Conservation (phyloP, 768 basidiomycete genomes). For the Panaeolus cyanescens region DNA sequence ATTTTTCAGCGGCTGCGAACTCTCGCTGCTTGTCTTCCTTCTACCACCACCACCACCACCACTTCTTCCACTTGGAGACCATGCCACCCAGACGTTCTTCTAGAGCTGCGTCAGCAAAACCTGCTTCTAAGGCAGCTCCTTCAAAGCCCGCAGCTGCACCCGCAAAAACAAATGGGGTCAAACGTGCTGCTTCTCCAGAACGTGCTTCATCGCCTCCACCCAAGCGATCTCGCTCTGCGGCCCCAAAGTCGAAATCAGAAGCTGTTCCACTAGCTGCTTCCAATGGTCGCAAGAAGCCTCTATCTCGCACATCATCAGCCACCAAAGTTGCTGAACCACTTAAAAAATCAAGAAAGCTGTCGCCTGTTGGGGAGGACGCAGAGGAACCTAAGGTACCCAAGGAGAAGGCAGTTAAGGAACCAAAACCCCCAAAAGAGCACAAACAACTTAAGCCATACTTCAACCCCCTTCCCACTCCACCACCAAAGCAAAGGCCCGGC, state of each 20-base stretch:
- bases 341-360: slow-evolving; percentile 20
- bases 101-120: slow-evolving; percentile 49
- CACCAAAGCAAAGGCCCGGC: slow-evolving; percentile 60
- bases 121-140: slow-evolving; percentile 32
- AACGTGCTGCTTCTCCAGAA: slow-evolving; percentile 55
- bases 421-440: slow-evolving; percentile 16
- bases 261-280: slow-evolving; percentile 26
- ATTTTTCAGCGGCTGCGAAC: slow-evolving; percentile 16
- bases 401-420: slow-evolving; percentile 13
- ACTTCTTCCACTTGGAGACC: slow-evolving; percentile 9
- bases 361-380: slow-evolving; percentile 20
- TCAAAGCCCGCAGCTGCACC: slow-evolving; percentile 28
- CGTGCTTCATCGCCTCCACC: slow-evolving; percentile 43
- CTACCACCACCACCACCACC: slow-evolving; percentile 17
- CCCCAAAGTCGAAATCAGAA: slow-evolving; percentile 46
- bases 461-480: slow-evolving; percentile 64
- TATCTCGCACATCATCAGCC: slow-evolving; percentile 17
- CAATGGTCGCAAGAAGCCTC: slow-evolving; percentile 22
- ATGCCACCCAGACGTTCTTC: slow-evolving; percentile 56
- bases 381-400: slow-evolving; percentile 10
- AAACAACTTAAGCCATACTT: slow-evolving; percentile 55
- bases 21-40: slow-evolving; percentile 12
- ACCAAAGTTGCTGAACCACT: slow-evolving; percentile 11
- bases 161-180: slow-evolving; percentile 32
- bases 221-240: slow-evolving; percentile 48